Conservation (phyloP, 2,329 filamentous ascomycete species). For the Daldinia sp. region DNA sequence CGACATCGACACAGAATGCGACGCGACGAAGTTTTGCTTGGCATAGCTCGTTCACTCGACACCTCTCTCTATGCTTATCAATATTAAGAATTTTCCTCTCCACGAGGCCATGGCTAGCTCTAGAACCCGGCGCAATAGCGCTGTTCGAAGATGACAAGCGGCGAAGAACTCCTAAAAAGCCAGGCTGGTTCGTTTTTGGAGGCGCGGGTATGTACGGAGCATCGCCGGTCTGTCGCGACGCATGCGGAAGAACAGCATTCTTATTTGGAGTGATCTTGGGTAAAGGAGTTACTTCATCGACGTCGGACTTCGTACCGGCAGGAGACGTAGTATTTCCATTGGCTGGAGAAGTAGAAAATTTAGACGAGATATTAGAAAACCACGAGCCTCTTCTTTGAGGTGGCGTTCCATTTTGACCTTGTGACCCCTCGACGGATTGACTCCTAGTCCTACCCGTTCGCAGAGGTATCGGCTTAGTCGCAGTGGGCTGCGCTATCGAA, state of each 20-base stretch:
- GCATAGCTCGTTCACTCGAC: constrained; percentile 81
- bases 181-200: constrained; percentile 74
- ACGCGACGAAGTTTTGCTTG: constrained; percentile 86
- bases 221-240: constrained; percentile 66
- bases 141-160: constrained; percentile 78
- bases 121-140: constrained; percentile 61
- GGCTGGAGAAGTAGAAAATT: constrained; percentile 77
- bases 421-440: constrained; percentile 49
- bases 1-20: constrained; percentile 96
- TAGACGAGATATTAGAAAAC: constrained; percentile 93
- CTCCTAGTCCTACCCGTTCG: constrained; percentile 52
- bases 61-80: constrained; percentile 82
- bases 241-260: constrained; percentile 71
- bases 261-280: constrained; percentile 65
- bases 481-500: constrained; percentile 34
- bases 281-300: constrained; percentile 57
- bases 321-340: constrained; percentile 45
- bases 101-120: constrained; percentile 76
- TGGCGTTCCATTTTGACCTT: constrained; percentile 49
- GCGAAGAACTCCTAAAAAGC: constrained; percentile 85
- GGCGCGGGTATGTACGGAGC: constrained; percentile 80
- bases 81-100: constrained; percentile 87
- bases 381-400: constrained; percentile 79
- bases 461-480: constrained; percentile 50
- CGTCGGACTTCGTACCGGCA: constrained; percentile 50